Base-by-base conservation (phyloP, 306 rosid genomes). In the Dryas drummondii region DNA sequence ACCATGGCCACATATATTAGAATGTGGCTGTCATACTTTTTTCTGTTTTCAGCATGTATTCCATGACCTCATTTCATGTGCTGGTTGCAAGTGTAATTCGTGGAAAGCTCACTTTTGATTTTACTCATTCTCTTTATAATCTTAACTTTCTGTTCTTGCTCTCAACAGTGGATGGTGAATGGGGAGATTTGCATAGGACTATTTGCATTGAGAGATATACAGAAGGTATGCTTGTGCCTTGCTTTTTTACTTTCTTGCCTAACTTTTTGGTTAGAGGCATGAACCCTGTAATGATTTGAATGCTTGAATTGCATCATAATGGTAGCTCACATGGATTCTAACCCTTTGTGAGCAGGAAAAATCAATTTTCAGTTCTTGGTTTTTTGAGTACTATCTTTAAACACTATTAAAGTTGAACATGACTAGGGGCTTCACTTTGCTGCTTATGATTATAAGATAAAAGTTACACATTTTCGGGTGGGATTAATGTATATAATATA, bases 161-260 rank as follows among this genome's bases (percentile, higher is more conserved):
- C 55, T 76, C 66, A 79, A 67, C 94, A 96, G 99, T 96, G 99
- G 99, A 88, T 96, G 93, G 99, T 96, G 85, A 96, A 92, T 82
- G 99, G 99, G 79, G 99, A 96, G 83, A 91, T 96, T 82, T 96
- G 99, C 80, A 91, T 96, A 80, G 99, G 99, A 79, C 87, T 96
- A 66, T 96, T 96, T 86, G 94, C 99, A 27, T 53, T 88, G 82
- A 92, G 90, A 84, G 85, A 89, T 84, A 90, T 96, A 77, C 90
- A 91, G 91, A 86, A 96, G 99, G 99, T 96, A 84, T 66, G 61
- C 78, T 70, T 76, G 42, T 65, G 8, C 57, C 63, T 26, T 72
- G 37, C 51, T 53, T 71, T 46, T 52, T 80, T 76, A 74, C 65
- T 65, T 76, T 68, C 53, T 19, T 75, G 49, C 76, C 72, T 68